Base-by-base conservation (phyloP, 441 rosid species). In the Gossypium laxum region DNA sequence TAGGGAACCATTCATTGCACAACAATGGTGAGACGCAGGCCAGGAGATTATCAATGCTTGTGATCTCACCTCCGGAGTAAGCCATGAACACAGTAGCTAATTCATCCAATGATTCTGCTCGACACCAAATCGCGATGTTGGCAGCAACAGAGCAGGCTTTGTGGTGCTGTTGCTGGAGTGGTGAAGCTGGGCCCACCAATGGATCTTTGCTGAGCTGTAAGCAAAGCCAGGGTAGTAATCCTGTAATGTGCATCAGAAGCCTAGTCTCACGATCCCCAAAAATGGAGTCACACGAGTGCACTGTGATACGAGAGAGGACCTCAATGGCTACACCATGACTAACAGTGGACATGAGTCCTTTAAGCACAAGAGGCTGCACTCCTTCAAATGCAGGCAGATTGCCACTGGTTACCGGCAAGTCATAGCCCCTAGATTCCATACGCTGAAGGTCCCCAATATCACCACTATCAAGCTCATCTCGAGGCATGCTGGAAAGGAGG, bases 141-240 rank as follows among this genome's bases (percentile, higher is more conserved):
- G 91, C 65, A 18, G 93, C 93, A 14, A 94, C 99, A 34, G 87
- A 92, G 80, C 91, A 87, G 48, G 97, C 97, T 83, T 91, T 94
- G 54, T 88, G 97, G 77, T 85, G 84, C 71, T 90, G 97, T 68
- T 92, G 94, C 54, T 89, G 97, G 78, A 87, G 89, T 1, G 96
- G 93, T 19, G 91, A 86, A 70, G 89, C 67, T 22, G 89, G 87
- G 71, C 81, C 90, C 30, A 78, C 77, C 19, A 83, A 79, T 32
- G 84, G 83, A 78, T 95, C 99, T 77, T 85, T 84, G 76, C 88
- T 76, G 52, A 95, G 93, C 82, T 92, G 98, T 82, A 94, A 80
- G 86, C 98, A 94, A 74, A 94, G 98, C 98, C 98, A 94, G 2
- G 98, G 98, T 69, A 94, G 98, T 63, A 92, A 84, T 65, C 98